Evolutionary conservation across 345 rosid species (phyloP).

Genomic region (Gossypium arboreum): DNA sequence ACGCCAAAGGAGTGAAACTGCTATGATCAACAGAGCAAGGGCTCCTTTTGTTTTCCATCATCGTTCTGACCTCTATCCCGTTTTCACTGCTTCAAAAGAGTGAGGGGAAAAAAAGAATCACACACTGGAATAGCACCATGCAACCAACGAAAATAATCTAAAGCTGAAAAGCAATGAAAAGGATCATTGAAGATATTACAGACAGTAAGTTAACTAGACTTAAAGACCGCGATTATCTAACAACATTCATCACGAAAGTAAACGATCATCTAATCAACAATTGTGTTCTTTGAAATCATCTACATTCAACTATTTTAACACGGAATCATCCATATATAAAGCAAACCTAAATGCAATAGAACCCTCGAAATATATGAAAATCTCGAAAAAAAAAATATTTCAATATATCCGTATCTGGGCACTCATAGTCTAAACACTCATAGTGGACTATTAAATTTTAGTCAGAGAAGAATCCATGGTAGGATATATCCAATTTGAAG

Average conservation of each 20-base stretch:
- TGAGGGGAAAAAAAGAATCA: conserved; percentile 7
- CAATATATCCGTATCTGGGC: background rate
- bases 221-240: background rate
- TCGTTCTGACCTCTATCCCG: conserved; percentile 36
- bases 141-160: background rate
- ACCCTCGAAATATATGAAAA: no score
- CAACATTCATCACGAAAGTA: background rate
- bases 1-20: conserved; percentile 43
- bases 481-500: conserved; percentile 14
- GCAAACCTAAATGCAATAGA: background rate
- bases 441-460: background rate
- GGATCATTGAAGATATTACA: background rate
- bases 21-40: conserved; percentile 65
- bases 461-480: conserved; percentile 21
- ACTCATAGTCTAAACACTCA: background rate
- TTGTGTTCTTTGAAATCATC: background rate
- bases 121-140: background rate
- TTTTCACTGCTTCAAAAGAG: conserved; percentile 30
- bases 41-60: conserved; percentile 80
- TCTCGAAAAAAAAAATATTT: no score
- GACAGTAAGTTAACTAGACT: background rate
- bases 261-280: background rate
- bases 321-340: background rate
- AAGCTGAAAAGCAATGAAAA: background rate
- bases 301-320: background rate